phyloP scores from a whole-genome alignment of 345 rosid species.

The Mangifera indica region DNA sequence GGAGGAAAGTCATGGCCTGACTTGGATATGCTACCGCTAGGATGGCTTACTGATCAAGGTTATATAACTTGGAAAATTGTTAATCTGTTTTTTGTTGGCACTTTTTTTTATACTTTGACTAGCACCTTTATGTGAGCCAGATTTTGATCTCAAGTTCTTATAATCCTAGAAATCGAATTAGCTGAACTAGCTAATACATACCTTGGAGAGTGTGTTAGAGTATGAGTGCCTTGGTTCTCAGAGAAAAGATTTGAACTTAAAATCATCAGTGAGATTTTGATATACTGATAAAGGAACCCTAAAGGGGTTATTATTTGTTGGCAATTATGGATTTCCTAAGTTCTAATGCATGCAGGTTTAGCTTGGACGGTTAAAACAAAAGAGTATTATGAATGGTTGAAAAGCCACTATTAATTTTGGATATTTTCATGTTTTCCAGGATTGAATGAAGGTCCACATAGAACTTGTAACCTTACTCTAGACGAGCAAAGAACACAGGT shows the following conservation, averaged over 20 bases:
- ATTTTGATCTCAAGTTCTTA: too few relatives aligned
- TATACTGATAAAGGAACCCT: neutral
- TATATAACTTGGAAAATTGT: constrained; percentile 8
- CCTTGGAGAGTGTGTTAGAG: neutral
- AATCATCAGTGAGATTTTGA: neutral
- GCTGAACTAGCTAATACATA: neutral
- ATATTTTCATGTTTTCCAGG: constrained; percentile 39
- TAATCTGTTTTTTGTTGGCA: constrained; percentile 4
- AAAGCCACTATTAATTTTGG: constrained; percentile 15
- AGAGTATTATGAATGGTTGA: constrained; percentile 7
- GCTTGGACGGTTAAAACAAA: constrained; percentile 8
- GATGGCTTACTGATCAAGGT: constrained; percentile 94
- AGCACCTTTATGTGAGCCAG: too few relatives aligned
- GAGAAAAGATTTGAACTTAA: neutral
- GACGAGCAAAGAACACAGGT: constrained; percentile 86
- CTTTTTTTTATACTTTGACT: constrained; percentile 8
- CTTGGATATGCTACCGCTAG: constrained; percentile 87
- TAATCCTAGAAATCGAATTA: too few relatives aligned
- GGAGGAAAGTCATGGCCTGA: constrained; percentile 90
- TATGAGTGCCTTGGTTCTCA: neutral
- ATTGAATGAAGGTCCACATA: constrained; percentile 75
- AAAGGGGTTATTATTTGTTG: neutral
- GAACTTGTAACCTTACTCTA: constrained; percentile 52
- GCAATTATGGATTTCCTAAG: neutral
- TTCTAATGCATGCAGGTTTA: neutral